Base-by-base conservation (phyloP, 2,329 filamentous ascomycete genomes). In the Cladophialophora exuberans region DNA sequence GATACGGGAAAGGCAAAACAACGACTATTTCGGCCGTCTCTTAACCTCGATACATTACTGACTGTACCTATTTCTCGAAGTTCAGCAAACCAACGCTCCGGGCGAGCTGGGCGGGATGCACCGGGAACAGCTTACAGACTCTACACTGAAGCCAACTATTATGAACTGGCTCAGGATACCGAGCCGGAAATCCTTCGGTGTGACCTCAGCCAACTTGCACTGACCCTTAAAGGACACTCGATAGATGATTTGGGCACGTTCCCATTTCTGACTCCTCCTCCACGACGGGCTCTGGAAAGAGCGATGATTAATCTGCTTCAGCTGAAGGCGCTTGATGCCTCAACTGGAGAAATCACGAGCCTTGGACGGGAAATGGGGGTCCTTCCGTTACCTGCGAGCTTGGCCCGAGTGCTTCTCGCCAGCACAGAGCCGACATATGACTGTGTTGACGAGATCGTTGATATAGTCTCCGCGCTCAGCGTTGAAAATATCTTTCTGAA, bases 1-100 rank as follows among this genome's bases (percentile, higher is more conserved):
- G 94, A 99, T 68, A 89, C 89, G 52, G 94, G 94, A 41, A 97
- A 97, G 66, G 89, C 89, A 6, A 99, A 99, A 69, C 83, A 95
- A 61, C 97, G 97, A 73, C 88, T 96, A 62, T 99, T 91, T 69
- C 87, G 92, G 11, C 83, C 88, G 13, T 82, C 86, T 0, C 80
- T 97, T 0, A 92, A 91, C 4, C 85, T 99, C 67, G 93, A 97
- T 64, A 96, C 93, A 0, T 81, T 99, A 1, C 80, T 97, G 0
- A 86, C 90, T 2, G 96, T 96, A 61, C 86, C 91, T 0, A 94
- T 99, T 26, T 97, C 92, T 0, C 90, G 90, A 66, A 96, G 93
- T 0, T 95, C 94, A 1, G 93, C 94, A 0, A 89, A 96, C 43
- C 94, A 99, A 70, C 82, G 94, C 54, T 85, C 90, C 48, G 94